Evolutionary conservation across 2,329 filamentous ascomycete genomes (phyloP), one percentile per base, ranked within the genome.

Genomic region (Curvularia lunata): DNA sequence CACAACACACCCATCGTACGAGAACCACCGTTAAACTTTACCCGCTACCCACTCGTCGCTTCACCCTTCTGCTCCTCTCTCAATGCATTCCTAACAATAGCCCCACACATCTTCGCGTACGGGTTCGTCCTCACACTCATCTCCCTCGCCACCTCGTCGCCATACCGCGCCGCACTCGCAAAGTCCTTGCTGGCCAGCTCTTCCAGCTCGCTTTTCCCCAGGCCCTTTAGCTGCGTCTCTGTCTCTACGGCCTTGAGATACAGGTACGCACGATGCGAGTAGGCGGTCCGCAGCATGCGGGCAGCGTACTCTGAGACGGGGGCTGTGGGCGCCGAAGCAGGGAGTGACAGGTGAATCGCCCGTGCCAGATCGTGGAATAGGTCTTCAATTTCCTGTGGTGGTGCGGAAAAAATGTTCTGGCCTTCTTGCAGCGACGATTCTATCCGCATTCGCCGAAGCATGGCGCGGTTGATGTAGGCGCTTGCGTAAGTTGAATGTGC

Each of bases 391-490:
- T 63, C 48, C 25, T 50, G 46, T 7, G 23, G 43, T 8, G 61
- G 23, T 37, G 63, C 46, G 5, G 55, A 50, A 62, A 66, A 75
- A 4, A 70, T 62, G 4, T 51, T 54, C 21, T 60, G 49, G 1
- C 27, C 25, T 12, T 30, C n/a, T 43, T 38, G 10, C 3, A 70
- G 7, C n/a, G 58, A 6, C n/a, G 57, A 48, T 59, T 73, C 70
- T 5, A 88, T 86, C 54, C 87, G 76, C 47, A 88, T 80, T 21
- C 88, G 79, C 28, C 84, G 67, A 8, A 88, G 82, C 73, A 93
- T 91, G 2, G 88, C 90, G 48, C 90, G 83, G 75, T 94, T 93
- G 72, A 92, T 90, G 56, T 86, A 84, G 5, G 87, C 88, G 62
- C 88, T 91, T 21, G 90, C 89, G 74, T 93, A 93, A 30, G 79